A percentile compares a stretch with the other conserved stretches of the same genome.
Conservation (phyloP, 2,329 filamentous ascomycete genomes). For the Fusarium sp. region DNA sequence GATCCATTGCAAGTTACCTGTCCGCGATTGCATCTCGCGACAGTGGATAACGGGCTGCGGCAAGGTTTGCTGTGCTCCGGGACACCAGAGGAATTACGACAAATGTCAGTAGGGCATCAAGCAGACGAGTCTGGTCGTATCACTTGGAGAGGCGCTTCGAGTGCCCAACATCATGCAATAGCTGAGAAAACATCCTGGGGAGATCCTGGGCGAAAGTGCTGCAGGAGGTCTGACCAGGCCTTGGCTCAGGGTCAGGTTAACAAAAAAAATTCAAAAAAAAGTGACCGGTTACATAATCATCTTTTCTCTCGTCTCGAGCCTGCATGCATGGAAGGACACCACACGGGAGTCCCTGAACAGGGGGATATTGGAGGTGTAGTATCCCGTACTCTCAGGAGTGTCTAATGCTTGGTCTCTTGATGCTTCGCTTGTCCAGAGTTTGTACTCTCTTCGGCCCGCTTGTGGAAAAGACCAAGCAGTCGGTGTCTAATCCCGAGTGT, state of each 20-base stretch:
- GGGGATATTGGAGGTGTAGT: neutral
- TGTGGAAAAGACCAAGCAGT: neutral
- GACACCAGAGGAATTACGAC: neutral
- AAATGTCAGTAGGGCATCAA: neutral
- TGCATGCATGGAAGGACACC: neutral
- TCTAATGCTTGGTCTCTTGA: neutral
- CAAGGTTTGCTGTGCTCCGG: neutral
- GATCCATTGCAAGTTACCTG: neutral
- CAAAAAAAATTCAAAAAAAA: neutral
- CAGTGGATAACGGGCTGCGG: neutral
- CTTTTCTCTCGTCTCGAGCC: neutral
- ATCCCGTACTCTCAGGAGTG: neutral
- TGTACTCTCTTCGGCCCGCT: neutral
- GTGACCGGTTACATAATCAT: slow-evolving; percentile 7
- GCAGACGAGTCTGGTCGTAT: slow-evolving; percentile 1
- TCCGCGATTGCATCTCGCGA: neutral
- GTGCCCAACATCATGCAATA: slow-evolving; percentile 7
- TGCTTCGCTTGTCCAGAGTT: neutral
- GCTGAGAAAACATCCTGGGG: neutral
- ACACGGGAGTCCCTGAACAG: neutral
- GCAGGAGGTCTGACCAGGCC: slow-evolving; percentile 4
- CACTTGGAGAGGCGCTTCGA: neutral
- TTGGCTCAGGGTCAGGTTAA: neutral
- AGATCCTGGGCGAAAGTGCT: slow-evolving; percentile 4
- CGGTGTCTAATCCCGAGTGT: neutral